Evolutionary conservation across 2,329 filamentous ascomycete genomes (phyloP).

Genomic region (Elsinoe australis): DNA sequence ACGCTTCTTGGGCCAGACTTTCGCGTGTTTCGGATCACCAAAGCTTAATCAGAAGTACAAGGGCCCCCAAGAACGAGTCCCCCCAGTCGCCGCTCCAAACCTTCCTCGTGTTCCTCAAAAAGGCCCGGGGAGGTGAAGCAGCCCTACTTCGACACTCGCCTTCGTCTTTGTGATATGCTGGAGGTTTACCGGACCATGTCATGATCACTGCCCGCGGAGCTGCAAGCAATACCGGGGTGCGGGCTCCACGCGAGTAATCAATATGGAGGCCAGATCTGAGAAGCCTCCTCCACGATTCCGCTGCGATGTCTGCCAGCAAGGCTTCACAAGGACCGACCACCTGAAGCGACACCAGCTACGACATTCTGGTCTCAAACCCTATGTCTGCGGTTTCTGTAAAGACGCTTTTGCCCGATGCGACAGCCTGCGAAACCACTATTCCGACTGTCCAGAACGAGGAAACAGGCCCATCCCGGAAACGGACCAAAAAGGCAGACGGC

Average conservation of each 20-base stretch:
- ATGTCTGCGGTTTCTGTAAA: slow-evolving; percentile 17
- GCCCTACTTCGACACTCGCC: background rate
- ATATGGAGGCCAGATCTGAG: slow-evolving; percentile 3
- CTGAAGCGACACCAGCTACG: slow-evolving; percentile 14
- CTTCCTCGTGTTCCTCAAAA: background rate
- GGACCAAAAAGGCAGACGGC: slow-evolving; percentile 15
- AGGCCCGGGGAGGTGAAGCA: background rate
- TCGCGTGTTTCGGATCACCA: background rate
- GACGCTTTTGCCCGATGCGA: slow-evolving; percentile 15
- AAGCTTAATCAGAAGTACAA: no score
- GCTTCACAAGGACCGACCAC: slow-evolving; percentile 17
- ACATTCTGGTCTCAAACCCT: slow-evolving; percentile 16
- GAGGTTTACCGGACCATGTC: slow-evolving; percentile 15
- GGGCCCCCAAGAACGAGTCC: no score
- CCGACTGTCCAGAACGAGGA: slow-evolving; percentile 12
- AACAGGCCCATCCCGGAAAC: slow-evolving; percentile 15
- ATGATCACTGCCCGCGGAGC: slow-evolving; percentile 1
- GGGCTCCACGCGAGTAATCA: slow-evolving; percentile 1
- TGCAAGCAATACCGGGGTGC: background rate
- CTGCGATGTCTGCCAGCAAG: slow-evolving; percentile 16
- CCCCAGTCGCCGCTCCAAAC: background rate
- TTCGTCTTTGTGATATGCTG: slow-evolving; percentile 2
- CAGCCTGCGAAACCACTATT: slow-evolving; percentile 16
- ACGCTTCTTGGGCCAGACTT: background rate
- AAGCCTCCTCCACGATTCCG: slow-evolving; percentile 16